A percentile compares a stretch with the other conserved stretches of the same genome.
phyloP scores from a whole-genome alignment of 768 basidiomycete genomes.

The Xanthoconium purpureum region DNA sequence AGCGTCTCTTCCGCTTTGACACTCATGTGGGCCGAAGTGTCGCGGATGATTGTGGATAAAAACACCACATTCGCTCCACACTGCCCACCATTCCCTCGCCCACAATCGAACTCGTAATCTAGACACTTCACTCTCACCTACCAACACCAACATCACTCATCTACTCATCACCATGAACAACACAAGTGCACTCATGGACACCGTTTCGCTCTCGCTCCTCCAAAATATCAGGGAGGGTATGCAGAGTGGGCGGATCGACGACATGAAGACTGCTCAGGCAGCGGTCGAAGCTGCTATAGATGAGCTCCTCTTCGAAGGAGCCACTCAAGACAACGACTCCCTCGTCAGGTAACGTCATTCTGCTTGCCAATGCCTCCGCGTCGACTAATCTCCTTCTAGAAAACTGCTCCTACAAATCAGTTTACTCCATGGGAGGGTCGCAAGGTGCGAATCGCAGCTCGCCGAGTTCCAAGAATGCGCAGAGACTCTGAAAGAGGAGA shows the following conservation, averaged over 20 bases:
- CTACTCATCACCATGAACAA: constrained; percentile 7
- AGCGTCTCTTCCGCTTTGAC: constrained; percentile 19
- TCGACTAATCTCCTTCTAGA: constrained; percentile 7
- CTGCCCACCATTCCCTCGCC: background rate
- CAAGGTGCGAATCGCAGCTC: constrained; percentile 10
- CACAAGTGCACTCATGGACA: background rate
- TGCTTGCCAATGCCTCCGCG: background rate
- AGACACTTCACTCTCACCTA: background rate
- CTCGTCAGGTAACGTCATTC: constrained; percentile 7
- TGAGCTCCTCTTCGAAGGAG: constrained; percentile 1
- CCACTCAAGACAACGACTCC: background rate
- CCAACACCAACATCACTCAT: background rate
- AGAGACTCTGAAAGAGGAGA: constrained; percentile 7
- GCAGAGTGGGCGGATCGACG: constrained; percentile 8
- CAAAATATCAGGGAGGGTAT: constrained; percentile 9
- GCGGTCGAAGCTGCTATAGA: constrained; percentile 14
- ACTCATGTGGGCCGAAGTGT: constrained; percentile 4
- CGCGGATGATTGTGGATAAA: constrained; percentile 9
- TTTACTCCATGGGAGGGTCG: constrained; percentile 1
- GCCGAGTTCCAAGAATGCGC: background rate
- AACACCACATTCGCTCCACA: constrained; percentile 3
- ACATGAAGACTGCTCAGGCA: background rate
- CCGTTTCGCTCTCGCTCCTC: constrained; percentile 9
- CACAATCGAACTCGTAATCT: background rate
- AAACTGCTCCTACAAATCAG: constrained; percentile 8